Evolutionary conservation across 805 yeast genomes (phyloP), one percentile per base, ranked within the genome.

Genomic region (Pichia heedii): DNA sequence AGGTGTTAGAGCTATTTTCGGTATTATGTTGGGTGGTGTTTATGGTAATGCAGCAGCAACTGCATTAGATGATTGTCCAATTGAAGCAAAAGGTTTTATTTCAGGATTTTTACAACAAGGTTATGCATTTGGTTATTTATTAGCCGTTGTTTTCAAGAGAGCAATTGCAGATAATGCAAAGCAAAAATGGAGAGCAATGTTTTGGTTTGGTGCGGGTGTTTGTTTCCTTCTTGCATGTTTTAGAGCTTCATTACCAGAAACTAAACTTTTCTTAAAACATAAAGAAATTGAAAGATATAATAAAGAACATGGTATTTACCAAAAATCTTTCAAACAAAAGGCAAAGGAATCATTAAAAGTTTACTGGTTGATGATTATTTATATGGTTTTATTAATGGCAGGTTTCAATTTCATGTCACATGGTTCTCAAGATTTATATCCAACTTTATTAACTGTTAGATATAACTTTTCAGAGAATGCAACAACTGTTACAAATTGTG

Each of bases 21-120:
- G 85, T 43, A 66, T 76, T 42, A 64, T 76, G 20, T 67, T 76
- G 69, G 81, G 81, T 40, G 79, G 78, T 47, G 64, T 75, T 37
- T 76, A 65, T 51, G 78, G 79, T 45, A 69, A 71, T 45, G 74
- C 77, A 30, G 67, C 76, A 20, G 73, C 77, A 22, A 70, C 75
- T 18, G 71, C 78, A 16, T 52, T 76, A 33, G 79, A 74, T 49
- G 79, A 73, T 56, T 66, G 74, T 51, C 79, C 81, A 12, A 53
- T 57, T 22, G 67, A 60, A 30, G 74, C 81, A 29, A 66, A 76
- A 61, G 81, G 84, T 37, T 67, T 79, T 45, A 61, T 80, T 39
- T 73, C 80, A 30, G 86, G 85, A 39, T 60, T 84, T 35, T 75
- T 86, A 57, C 95, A 85, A 62, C 83, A 84, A 58, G 95, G 95